Evolutionary conservation across 2,329 filamentous ascomycete genomes (phyloP).

Genomic region (Blastomyces emzantsi): DNA sequence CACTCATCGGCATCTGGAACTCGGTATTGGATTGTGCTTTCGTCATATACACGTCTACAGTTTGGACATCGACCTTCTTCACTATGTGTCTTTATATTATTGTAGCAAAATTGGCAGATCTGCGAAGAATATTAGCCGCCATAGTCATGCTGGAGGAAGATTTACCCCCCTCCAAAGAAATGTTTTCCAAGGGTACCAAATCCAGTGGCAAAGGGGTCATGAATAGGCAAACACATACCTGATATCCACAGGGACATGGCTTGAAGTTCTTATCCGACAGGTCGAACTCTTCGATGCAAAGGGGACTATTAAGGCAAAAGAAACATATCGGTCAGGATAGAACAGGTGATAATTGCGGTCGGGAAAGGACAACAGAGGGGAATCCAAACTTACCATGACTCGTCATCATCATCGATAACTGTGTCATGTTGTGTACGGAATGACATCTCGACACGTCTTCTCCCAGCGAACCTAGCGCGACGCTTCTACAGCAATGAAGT

Average conservation of each 20-base stretch:
- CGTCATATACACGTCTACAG: constrained; percentile 88
- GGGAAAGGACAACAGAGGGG: neutral
- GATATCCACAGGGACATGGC: constrained; percentile 95
- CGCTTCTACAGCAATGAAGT: constrained; percentile 14
- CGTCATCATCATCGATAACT: constrained; percentile 43
- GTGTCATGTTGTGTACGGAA: constrained; percentile 39
- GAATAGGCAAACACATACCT: constrained; percentile 51
- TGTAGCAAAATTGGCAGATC: constrained; percentile 99
- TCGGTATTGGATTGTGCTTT: constrained; percentile 95
- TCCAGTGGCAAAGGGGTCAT: neutral
- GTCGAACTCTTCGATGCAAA: constrained; percentile 98
- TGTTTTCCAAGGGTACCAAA: constrained; percentile 6
- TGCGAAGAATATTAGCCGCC: constrained; percentile 31
- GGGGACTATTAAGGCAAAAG: constrained; percentile 53
- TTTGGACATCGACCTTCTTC: constrained; percentile 93
- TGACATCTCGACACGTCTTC: constrained; percentile 30
- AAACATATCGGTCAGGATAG: constrained; percentile 6
- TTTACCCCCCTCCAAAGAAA: neutral
- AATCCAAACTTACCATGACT: constrained; percentile 35
- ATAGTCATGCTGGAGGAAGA: neutral
- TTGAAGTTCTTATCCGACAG: constrained; percentile 94
- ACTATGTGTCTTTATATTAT: constrained; percentile 97
- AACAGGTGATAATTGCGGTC: neutral
- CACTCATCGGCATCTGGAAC: constrained; percentile 93
- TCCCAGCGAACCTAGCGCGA: constrained; percentile 12